Evolutionary conservation across 2,329 filamentous ascomycete species (phyloP).

Genomic region (Botrytis galanthina): DNA sequence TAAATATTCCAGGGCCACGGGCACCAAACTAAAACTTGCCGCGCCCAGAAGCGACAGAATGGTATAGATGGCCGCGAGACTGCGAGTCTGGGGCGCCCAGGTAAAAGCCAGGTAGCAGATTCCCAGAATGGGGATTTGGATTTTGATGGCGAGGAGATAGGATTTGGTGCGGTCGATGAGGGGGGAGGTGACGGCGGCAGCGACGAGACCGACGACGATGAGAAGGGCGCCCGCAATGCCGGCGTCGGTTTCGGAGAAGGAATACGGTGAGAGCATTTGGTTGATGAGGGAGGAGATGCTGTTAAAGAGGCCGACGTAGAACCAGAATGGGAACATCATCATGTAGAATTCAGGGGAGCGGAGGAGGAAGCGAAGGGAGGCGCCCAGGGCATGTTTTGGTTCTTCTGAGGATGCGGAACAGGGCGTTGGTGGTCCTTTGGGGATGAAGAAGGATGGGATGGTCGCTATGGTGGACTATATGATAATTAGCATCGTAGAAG

Average conservation of each 20-base stretch:
- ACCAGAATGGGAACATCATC: conserved; percentile 72
- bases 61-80: conserved; percentile 67
- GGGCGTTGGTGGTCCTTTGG: conserved; percentile 72
- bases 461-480: conserved; percentile 58
- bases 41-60: conserved; percentile 77
- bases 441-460: conserved; percentile 79
- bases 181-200: conserved; percentile 73
- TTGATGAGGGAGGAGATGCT: conserved; percentile 82
- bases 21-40: conserved; percentile 74
- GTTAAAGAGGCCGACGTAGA: conserved; percentile 95
- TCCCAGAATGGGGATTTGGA: conserved; percentile 71
- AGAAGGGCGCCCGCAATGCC: conserved; percentile 87
- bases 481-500: conserved; percentile 17
- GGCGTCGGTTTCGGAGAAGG: conserved; percentile 77
- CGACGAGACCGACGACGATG: conserved; percentile 81
- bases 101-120: conserved; percentile 73
- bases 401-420: conserved; percentile 61
- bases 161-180: conserved; percentile 82
- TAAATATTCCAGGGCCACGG: conserved; percentile 81
- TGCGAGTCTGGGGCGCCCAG: conserved; percentile 66
- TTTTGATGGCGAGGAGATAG: conserved; percentile 70
- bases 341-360: conserved; percentile 73
- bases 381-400: conserved; percentile 52
- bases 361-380: conserved; percentile 53
- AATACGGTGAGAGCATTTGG: conserved; percentile 85